These are phyloP conservation scores for Alnus glutinosa DNA, from an alignment of 306 rosid genomes.

Conservation along the genomic window DNA sequence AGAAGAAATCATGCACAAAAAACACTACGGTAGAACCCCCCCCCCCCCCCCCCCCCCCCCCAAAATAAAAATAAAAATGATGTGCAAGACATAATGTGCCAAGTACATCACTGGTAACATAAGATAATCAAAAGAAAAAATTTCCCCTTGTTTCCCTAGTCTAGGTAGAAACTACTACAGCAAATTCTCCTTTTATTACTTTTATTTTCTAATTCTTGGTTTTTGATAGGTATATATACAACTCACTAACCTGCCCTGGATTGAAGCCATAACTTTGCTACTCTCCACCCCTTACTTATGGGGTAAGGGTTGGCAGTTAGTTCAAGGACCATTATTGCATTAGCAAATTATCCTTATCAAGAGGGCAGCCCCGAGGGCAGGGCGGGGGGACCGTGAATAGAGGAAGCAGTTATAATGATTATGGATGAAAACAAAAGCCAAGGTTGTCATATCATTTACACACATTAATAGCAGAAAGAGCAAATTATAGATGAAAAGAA, in stretches of 20 bases:
- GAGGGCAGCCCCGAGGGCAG: background rate
- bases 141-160: too few species aligned
- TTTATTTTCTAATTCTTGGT: too few species aligned
- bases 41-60: too few species aligned
- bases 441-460: background rate
- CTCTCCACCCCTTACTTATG: background rate
- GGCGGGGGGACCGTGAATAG: too few species aligned
- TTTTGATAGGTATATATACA: background rate
- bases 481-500: conserved; percentile 9
- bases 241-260: background rate
- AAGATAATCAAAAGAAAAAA: too few species aligned
- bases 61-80: too few species aligned
- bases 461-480: background rate
- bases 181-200: too few species aligned
- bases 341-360: background rate
- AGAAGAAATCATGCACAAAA: too few species aligned
- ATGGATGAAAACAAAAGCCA: background rate
- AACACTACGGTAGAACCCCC: too few species aligned
- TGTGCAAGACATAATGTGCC: background rate
- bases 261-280: background rate
- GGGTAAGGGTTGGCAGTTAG: background rate
- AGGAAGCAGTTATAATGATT: background rate
- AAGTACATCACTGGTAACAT: background rate
- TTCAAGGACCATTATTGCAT: background rate
- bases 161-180: too few species aligned